Evolutionary conservation across 129 eudicot genomes (phyloP).

Genomic region (Cynara cardunculus): DNA sequence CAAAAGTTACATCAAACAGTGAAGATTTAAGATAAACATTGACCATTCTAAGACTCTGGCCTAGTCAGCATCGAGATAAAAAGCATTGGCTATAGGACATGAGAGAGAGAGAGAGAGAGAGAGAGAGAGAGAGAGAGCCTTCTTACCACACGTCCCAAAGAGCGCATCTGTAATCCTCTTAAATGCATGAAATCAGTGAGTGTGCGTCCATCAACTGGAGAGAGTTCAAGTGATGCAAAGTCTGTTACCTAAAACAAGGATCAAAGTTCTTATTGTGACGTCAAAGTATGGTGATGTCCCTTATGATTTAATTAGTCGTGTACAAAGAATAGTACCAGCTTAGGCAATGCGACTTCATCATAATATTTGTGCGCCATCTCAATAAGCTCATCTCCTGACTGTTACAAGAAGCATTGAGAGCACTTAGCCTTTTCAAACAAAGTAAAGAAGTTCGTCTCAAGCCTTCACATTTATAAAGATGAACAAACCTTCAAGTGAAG

Average conservation of each 20-base stretch:
- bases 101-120: background rate
- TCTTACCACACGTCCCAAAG: slow-evolving; percentile 97
- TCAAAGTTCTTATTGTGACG: slow-evolving; percentile 6
- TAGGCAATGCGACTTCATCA: slow-evolving; percentile 91
- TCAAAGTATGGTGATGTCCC: background rate
- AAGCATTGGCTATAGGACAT: too few species aligned
- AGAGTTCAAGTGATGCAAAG: slow-evolving; percentile 97
- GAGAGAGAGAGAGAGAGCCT: background rate
- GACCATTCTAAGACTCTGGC: background rate
- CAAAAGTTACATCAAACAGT: background rate
- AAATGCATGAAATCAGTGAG: slow-evolving; percentile 98
- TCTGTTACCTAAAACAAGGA: slow-evolving; percentile 67
- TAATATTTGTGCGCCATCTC: slow-evolving; percentile 80
- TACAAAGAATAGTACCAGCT: slow-evolving; percentile 60
- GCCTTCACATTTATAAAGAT: background rate
- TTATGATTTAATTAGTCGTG: background rate
- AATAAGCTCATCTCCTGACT: slow-evolving; percentile 84
- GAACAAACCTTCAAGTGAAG: slow-evolving; percentile 75
- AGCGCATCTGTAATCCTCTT: slow-evolving; percentile 88
- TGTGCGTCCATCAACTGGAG: slow-evolving; percentile 99
- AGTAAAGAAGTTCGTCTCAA: background rate
- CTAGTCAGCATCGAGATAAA: background rate
- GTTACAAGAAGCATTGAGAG: slow-evolving; percentile 34
- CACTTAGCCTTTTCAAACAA: slow-evolving; percentile 15
- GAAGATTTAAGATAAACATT: background rate